These are phyloP conservation scores for Mycena crocata DNA, from an alignment of 768 basidiomycete species.

Conservation along the genomic window DNA sequence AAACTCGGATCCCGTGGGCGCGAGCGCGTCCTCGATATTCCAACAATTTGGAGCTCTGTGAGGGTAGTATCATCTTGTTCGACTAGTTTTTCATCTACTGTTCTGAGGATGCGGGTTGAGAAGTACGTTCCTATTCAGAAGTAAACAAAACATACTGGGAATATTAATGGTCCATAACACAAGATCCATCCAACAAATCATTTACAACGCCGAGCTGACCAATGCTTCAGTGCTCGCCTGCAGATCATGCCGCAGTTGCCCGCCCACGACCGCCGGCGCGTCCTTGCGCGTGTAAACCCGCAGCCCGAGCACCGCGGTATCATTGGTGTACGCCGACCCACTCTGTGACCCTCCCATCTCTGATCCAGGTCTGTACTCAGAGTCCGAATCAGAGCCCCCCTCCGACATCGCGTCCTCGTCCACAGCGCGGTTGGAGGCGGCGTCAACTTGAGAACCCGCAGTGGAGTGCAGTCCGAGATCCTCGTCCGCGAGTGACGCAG, in stretches of 20 bases:
- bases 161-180: too few relatives aligned
- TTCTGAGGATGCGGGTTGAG: too few relatives aligned
- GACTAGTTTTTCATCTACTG: too few relatives aligned
- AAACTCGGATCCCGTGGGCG: too few relatives aligned
- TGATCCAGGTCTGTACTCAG: background rate
- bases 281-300: conserved; percentile 54
- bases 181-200: too few relatives aligned
- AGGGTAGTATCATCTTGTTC: too few relatives aligned
- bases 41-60: too few relatives aligned
- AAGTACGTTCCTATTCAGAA: too few relatives aligned
- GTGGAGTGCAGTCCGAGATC: conserved; percentile 20
- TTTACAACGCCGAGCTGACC: conserved; percentile 5
- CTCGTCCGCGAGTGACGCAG: conserved; percentile 28
- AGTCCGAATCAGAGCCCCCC: background rate
- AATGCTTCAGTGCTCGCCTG: conserved; percentile 25
- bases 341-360: too few relatives aligned
- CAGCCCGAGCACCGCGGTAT: conserved; percentile 47
- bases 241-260: conserved; percentile 46
- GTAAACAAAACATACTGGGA: too few relatives aligned
- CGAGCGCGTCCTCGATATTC: too few relatives aligned
- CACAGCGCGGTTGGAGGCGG: too few relatives aligned
- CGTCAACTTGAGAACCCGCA: background rate
- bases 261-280: conserved; percentile 44
- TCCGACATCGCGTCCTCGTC: background rate
- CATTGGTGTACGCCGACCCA: conserved; percentile 23